Base-by-base conservation (phyloP, 2,329 filamentous ascomycete species). In the Xylariaceae sp. region DNA sequence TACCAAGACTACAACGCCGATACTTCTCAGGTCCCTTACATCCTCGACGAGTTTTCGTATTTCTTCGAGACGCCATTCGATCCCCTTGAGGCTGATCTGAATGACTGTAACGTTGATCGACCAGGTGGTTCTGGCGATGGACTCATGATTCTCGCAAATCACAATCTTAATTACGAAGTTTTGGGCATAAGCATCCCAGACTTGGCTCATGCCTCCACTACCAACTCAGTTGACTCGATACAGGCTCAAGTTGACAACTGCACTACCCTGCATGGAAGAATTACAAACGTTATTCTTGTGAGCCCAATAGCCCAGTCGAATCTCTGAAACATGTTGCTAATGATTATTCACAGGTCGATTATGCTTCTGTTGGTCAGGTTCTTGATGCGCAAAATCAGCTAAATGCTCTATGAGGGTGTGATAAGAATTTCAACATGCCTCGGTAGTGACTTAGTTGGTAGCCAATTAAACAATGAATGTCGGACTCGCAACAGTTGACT, bases 21-120 rank as follows among this genome's bases (percentile, higher is more conserved):
- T 53, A 71, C 69, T 1, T 66, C 61, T 31, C 64, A 71, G 44
- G 76, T 81, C n/a, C 72, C 79, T 22, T 87, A 84, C 62, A 80
- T 88, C 47, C 72, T 86, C 48, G 73, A 80, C 62, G 77, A 87
- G 62, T 87, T 83, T 62, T 68, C 71, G 19, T 82, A 82, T 67
- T 78, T 86, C 57, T 90, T 86, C 72, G 88, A 92, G 65, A 92
- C 86, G 40, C 75, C 79, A 0, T 91, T 78, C 68, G 82, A 87
- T 55, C 81, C 83, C 53, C 79, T 76, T 1, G 70, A 78, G 44
- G 67, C 76, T 0, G 72, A 71, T 14, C 84, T 87, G 61, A 82
- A 82, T 61, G 78, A 77, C 39, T 92, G 88, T 69, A 71, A 71
- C 11, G 74, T 88, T 3, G 76, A 87, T 62, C 77, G 87, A 7